These are phyloP conservation scores for Selenicereus undatus DNA, from an alignment of 148 eudicot genomes.

Conservation along the genomic window DNA sequence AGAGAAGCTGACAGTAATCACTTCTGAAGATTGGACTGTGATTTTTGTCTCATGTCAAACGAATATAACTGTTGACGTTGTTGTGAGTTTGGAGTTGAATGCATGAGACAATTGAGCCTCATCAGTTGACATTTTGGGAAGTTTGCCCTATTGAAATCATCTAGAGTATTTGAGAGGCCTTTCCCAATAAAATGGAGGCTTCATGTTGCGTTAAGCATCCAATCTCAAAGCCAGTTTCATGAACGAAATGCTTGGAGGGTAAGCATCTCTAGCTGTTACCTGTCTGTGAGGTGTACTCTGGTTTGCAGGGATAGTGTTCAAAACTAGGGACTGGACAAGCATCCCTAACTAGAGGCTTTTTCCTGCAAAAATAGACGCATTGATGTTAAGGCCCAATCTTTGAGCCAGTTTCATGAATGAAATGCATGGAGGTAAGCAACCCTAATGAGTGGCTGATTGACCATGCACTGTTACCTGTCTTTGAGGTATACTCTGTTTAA, in stretches of 20 bases:
- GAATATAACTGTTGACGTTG: neutral
- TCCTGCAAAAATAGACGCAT: neutral
- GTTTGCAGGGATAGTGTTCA: neutral
- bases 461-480: neutral
- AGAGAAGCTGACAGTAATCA: neutral
- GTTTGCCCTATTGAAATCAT: neutral
- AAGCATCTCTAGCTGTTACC: neutral
- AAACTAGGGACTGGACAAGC: neutral
- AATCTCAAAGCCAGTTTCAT: neutral
- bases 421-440: neutral
- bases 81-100: neutral
- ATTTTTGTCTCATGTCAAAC: neutral
- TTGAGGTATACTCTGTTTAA: neutral
- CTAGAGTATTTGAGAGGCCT: neutral
- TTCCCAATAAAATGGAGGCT: neutral
- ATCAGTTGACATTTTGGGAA: neutral
- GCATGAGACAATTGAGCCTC: neutral
- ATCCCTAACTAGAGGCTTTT: neutral
- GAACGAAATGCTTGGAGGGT: neutral
- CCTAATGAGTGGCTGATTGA: neutral
- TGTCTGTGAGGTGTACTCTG: neutral
- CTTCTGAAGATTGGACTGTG: neutral
- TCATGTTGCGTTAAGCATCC: neutral
- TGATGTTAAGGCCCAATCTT: neutral
- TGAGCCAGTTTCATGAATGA: neutral